A percentile compares a stretch with the other conserved stretches of the same genome.
Conservation (phyloP, 805 yeast genomes). For the Wickerhamomyces alni region DNA sequence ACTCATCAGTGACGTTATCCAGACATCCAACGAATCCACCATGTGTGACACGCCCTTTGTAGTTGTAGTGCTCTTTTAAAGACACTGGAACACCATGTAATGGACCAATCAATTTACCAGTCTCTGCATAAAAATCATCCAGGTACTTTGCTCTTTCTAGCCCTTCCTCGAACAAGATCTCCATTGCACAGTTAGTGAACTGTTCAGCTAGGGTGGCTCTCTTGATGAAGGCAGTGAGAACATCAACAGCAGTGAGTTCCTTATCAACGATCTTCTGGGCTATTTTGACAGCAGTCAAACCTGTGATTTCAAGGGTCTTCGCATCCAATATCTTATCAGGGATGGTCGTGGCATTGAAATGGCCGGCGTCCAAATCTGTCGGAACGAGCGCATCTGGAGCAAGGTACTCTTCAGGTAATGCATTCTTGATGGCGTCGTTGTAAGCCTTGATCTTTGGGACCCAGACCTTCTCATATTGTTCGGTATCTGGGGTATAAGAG, state of each 20-base stretch:
- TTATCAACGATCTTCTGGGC: slow-evolving; percentile 8
- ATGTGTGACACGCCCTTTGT: slow-evolving; percentile 45
- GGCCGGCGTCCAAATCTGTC: slow-evolving; percentile 13
- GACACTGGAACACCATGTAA: slow-evolving; percentile 67
- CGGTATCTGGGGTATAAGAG: slow-evolving; percentile 14
- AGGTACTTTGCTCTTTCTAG: slow-evolving; percentile 45
- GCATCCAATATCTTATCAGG: slow-evolving; percentile 17
- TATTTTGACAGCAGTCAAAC: slow-evolving; percentile 7
- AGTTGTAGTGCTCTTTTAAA: slow-evolving; percentile 56
- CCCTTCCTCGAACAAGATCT: slow-evolving; percentile 61
- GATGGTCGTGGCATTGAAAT: slow-evolving; percentile 18
- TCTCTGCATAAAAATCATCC: slow-evolving; percentile 42
- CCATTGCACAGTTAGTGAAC: slow-evolving; percentile 51
- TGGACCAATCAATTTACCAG: slow-evolving; percentile 52
- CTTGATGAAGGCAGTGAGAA: slow-evolving; percentile 20
- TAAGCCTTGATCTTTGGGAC: slow-evolving; percentile 21
- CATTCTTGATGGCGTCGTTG: slow-evolving; percentile 12
- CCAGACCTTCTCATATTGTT: slow-evolving; percentile 16
- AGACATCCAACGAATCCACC: slow-evolving; percentile 47
- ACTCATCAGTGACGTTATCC: slow-evolving; percentile 25
- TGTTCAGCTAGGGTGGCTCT: slow-evolving; percentile 58
- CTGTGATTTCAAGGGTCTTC: slow-evolving; percentile 14
- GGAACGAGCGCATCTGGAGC: slow-evolving; percentile 18
- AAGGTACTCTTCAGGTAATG: slow-evolving; percentile 20
- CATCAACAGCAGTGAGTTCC: slow-evolving; percentile 3